These are phyloP conservation scores for Cicer arietinum DNA, from an alignment of 306 rosid species.

Conservation along the genomic window DNA sequence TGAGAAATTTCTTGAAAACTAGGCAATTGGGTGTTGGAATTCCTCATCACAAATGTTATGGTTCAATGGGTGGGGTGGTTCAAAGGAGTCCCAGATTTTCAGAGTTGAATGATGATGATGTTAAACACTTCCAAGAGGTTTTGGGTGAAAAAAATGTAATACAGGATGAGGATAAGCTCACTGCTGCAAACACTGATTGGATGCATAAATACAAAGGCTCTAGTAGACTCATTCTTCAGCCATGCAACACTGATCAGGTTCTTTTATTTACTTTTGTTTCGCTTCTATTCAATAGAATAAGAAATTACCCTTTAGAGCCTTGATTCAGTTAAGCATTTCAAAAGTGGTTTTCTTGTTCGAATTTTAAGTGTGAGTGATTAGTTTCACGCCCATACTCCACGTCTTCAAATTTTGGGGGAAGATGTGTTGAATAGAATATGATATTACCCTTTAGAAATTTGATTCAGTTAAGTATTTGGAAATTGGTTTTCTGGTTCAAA, in stretches of 20 bases:
- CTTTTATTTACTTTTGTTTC: constrained; percentile 15
- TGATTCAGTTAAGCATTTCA: constrained; percentile 10
- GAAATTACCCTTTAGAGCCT: constrained; percentile 20
- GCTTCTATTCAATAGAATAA: constrained; percentile 7
- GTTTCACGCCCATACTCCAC: too few relatives aligned
- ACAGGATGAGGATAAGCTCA: constrained; percentile 80
- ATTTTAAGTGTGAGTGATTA: too few relatives aligned
- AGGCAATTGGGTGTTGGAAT: constrained; percentile 41
- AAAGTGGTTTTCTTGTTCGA: background rate
- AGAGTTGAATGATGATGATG: constrained; percentile 68
- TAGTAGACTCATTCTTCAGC: constrained; percentile 77
- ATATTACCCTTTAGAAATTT: too few relatives aligned
- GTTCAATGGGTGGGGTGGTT: constrained; percentile 53
- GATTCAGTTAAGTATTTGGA: too few relatives aligned
- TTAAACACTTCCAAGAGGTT: constrained; percentile 66
- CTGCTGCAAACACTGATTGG: constrained; percentile 86
- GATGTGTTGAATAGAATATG: too few relatives aligned
- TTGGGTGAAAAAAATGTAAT: constrained; percentile 79
- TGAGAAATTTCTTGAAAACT: constrained; percentile 33
- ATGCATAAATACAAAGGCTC: constrained; percentile 83
- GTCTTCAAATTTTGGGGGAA: too few relatives aligned
- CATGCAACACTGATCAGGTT: constrained; percentile 85
- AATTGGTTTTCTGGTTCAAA: too few relatives aligned
- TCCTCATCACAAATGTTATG: constrained; percentile 47
- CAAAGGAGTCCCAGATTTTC: constrained; percentile 69